Evolutionary conservation across 73 alveolate species (phyloP), one percentile per base, ranked within the genome.

Genomic region (Blepharisma japonicum): DNA sequence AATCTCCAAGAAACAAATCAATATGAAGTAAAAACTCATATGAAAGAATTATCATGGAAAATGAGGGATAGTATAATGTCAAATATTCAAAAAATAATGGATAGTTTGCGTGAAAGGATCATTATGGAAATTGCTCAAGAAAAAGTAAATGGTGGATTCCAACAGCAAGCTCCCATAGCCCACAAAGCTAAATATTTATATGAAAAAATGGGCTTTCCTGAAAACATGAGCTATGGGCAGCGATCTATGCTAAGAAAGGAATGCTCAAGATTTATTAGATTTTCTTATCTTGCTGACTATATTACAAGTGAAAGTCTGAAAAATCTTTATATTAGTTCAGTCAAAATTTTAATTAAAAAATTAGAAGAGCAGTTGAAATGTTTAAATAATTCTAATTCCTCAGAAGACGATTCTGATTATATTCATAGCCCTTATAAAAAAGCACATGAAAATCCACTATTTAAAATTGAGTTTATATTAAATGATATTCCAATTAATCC

Each of bases 161-260:
- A 79, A 23, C 80, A 47, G 47, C 82, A 78, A 74, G 71, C 50
- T 51, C 68, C 83, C 83, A 39, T 77, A 38, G 72, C 79, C 48
- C 71, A 86, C 51, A 78, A 71, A 23, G 68, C 77, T 87, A 47
- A 78, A 83, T 74, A 90, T 70, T 89, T 92, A 32, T 87, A 87
- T 70, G 96, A 92, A 82, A 86, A 80, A 23, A 83, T 90, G 27
- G 98, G 98, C 21, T 92, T 92, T 83, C 98, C 98, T 5, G 94
- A 92, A 72, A 90, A 86, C 76, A 92, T 92, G 98, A 78, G 91
- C 39, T 92, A 92, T 76, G 98, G 96, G 0, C 95, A 92, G 79
- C 81, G 96, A 82, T 84, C 95, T 42, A 72, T 72, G 27, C 86
- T 92, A 70, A 86, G 98, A 84, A 89, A 91, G 70, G 98, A 92